phyloP scores from a whole-genome alignment of 306 rosid species.

The Quercus aquifolioides region DNA sequence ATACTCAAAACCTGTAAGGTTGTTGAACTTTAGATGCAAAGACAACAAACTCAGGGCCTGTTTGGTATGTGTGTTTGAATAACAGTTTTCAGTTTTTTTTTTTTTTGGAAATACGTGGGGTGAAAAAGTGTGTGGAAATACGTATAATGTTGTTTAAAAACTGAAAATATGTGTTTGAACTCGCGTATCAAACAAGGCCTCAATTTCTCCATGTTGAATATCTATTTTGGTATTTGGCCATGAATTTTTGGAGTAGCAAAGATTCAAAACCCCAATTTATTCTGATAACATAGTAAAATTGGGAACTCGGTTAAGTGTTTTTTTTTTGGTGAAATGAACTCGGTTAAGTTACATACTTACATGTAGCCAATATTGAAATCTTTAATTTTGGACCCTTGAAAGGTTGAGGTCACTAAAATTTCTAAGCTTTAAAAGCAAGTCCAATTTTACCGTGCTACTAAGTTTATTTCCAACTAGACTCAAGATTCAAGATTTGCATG shows the following conservation, averaged over 20 bases:
- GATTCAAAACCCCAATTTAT: too few relatives aligned
- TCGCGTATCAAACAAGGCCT: not conserved
- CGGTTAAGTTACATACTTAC: not conserved
- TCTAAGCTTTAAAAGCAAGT: not conserved
- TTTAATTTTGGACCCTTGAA: not conserved
- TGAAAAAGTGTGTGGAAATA: too few relatives aligned
- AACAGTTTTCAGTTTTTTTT: too few relatives aligned
- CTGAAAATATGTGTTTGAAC: too few relatives aligned
- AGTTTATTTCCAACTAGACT: too few relatives aligned
- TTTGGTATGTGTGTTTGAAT: too few relatives aligned
- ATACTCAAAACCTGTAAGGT: not conserved
- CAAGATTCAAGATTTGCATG: too few relatives aligned
- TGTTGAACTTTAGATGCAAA: not conserved
- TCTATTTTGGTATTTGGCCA: not conserved
- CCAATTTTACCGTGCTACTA: not conserved
- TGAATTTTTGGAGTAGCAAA: not conserved
- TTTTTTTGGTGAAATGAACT: not conserved
- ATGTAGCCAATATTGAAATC: not conserved
- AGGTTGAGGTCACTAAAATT: rapidly evolving
- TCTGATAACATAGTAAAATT: not conserved
- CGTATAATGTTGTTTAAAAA: too few relatives aligned
- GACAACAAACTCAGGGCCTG: not conserved
- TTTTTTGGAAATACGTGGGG: too few relatives aligned
- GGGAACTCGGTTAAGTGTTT: too few relatives aligned
- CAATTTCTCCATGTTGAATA: not conserved